A percentile compares a stretch with the other conserved stretches of the same genome.
Conservation (phyloP, 192 early-diverging fungal genomes). For the Coemansia sp. region DNA sequence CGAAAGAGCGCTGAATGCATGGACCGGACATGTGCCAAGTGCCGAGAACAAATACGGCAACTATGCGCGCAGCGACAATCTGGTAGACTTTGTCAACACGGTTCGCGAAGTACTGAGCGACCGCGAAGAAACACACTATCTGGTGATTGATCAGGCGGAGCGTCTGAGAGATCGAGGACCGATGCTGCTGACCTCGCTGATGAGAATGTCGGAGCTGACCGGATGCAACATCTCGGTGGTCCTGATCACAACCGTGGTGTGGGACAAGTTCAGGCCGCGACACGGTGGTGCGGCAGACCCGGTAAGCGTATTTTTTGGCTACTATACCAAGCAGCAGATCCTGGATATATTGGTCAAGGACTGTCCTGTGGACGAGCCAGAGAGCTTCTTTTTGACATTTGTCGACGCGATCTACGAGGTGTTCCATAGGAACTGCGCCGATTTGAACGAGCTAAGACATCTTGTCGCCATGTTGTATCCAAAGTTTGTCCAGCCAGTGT, state of each 20-base stretch:
- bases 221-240: slow-evolving; percentile 66
- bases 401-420: slow-evolving; percentile 80
- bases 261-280: slow-evolving; percentile 77
- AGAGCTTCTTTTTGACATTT: slow-evolving; percentile 71
- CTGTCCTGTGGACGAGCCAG: slow-evolving; percentile 62
- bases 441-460: slow-evolving; percentile 87
- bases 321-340: slow-evolving; percentile 73
- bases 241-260: slow-evolving; percentile 71
- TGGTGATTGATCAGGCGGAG: slow-evolving; percentile 82
- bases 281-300: slow-evolving; percentile 67
- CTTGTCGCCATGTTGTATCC: slow-evolving; percentile 80
- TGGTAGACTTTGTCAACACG: slow-evolving; percentile 70
- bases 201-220: slow-evolving; percentile 69
- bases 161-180: slow-evolving; percentile 71
- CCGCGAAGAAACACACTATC: slow-evolving; percentile 28
- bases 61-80: slow-evolving; percentile 64
- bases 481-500: slow-evolving; percentile 85
- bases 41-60: slow-evolving; percentile 53
- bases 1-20: slow-evolving; percentile 74
- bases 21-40: slow-evolving; percentile 55
- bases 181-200: slow-evolving; percentile 66
- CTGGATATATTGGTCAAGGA: slow-evolving; percentile 72
- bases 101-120: slow-evolving; percentile 24
- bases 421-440: slow-evolving; percentile 76
- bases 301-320: slow-evolving; percentile 67